These are phyloP conservation scores for Aquilaria sinensis DNA, from an alignment of 345 rosid genomes.

Conservation along the genomic window DNA sequence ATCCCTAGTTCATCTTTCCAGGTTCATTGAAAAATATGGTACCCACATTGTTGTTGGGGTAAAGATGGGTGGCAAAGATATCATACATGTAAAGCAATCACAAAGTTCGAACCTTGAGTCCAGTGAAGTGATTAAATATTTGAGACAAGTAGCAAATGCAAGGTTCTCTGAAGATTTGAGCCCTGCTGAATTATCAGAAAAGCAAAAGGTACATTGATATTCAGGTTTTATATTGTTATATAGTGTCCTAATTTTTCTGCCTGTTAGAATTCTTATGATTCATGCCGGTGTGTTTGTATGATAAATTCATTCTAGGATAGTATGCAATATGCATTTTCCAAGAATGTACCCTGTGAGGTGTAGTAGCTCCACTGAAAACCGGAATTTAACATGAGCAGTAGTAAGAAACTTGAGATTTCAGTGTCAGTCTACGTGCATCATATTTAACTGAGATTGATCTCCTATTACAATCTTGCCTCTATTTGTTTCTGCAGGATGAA, in stretches of 20 bases:
- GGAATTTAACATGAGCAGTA: too few relatives aligned
- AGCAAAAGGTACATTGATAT: conserved; percentile 32
- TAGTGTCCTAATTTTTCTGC: too few relatives aligned
- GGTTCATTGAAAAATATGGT: conserved; percentile 86
- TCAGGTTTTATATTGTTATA: too few relatives aligned
- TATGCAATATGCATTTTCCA: neutral
- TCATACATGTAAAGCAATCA: conserved; percentile 59
- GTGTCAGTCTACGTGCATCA: too few relatives aligned
- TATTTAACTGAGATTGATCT: too few relatives aligned
- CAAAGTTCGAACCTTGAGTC: conserved; percentile 56
- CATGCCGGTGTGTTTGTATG: too few relatives aligned
- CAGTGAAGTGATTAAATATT: conserved; percentile 49
- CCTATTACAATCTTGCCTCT: conserved; percentile 1
- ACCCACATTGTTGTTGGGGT: conserved; percentile 80
- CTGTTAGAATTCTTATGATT: neutral
- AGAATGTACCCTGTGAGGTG: too few relatives aligned
- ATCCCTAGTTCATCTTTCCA: conserved; percentile 11
- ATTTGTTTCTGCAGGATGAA: conserved; percentile 41
- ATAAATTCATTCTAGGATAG: neutral
- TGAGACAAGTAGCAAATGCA: conserved; percentile 59
- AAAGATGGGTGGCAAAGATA: conserved; percentile 87
- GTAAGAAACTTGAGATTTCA: too few relatives aligned
- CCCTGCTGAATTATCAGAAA: conserved; percentile 22
- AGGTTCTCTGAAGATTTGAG: conserved; percentile 42
- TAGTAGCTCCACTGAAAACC: too few relatives aligned